Percentiles rank a stretch among this genome's conserved stretches.
Evolutionary conservation across 495 filamentous ascomycete genomes (phyloP).

Genomic region (Rhizodiscina lignyota): DNA sequence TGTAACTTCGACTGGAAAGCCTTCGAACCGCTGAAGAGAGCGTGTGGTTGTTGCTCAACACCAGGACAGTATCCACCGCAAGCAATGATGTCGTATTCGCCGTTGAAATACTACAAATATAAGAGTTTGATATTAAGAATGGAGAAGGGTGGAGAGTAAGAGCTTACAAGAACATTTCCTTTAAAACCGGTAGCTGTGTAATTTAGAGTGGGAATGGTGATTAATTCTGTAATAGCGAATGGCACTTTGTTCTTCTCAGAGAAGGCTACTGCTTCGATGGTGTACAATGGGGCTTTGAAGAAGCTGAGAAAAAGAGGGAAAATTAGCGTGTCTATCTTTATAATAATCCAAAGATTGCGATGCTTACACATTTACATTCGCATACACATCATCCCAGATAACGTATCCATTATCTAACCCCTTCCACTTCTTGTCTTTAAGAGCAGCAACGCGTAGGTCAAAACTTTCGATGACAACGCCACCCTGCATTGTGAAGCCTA

Average conservation of each 20-base stretch:
- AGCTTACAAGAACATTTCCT: constrained; percentile 2
- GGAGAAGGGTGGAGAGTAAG: no score
- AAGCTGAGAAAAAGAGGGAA: no score
- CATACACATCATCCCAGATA: no score
- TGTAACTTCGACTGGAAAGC: constrained; percentile 15
- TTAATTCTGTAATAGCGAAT: constrained; percentile 16
- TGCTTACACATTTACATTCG: no score
- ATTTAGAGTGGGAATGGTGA: constrained; percentile 7
- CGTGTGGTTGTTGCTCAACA: constrained; percentile 5
- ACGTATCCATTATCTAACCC: no score
- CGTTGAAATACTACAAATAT: constrained; percentile 12
- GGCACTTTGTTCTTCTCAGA: constrained; percentile 17
- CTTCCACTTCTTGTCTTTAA: no score
- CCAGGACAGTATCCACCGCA: constrained; percentile 14
- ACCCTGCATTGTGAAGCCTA: constrained; percentile 10
- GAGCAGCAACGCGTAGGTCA: no score
- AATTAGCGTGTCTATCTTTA: no score
- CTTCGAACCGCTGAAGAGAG: constrained; percentile 6
- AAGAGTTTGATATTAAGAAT: not conserved
- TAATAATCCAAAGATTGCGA: no score
- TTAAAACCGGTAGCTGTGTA: not conserved
- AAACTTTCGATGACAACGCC: constrained; percentile 9
- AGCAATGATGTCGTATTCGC: constrained; percentile 20
- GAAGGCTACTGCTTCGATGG: constrained; percentile 10
- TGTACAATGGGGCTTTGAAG: constrained; percentile 20